Base-by-base conservation (phyloP, 1,284 basidiomycete genomes). In the Ustilago curta region DNA sequence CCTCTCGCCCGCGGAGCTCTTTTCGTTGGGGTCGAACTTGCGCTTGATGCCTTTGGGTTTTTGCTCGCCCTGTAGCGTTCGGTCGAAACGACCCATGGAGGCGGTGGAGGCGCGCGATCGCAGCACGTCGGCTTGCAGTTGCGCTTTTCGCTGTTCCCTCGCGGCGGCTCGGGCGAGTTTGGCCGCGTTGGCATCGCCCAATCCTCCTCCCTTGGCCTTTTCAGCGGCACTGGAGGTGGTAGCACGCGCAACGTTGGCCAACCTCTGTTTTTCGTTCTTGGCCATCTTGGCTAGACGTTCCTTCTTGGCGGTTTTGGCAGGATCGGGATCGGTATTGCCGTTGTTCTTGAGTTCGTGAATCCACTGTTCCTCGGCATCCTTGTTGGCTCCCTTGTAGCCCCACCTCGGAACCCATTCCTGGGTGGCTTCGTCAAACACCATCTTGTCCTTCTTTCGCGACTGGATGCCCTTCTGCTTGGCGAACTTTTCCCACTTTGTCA, bases 401-500 rank as follows among this genome's bases (percentile, higher is more conserved):
- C 96, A 99, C 56, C 93, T 88, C 59, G 91, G 89, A 14, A 97
- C 93, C 93, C 94, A 99, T 43, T 93, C 93, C 86, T 96, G 92
- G 79, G 89, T 90, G 85, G 95, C 94, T 79, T 98, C 96, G 86
- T 99, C 95, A 91, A 93, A 99, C 8, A 91, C 90, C 83, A 91
- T 91, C 87, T 90, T 92, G 44, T 97, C 94, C 64, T 89, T 90
- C 75, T 88, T 90, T 8, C 77, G 70, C 83, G 88, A 91, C 78
- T 90, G 90, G 81, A 99, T 99, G 32, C 97, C 97, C 87, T 97
- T 98, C 45, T 92, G 91, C 61, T 91, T 91, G 16, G 96, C 96
- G 82, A 98, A 99, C 70, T 90, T 89, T 87, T 98, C 93, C 97
- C 97, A 99, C 86, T 97, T 99, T 16, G 96, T 98, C 51, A 89